These are phyloP conservation scores for Triticum dicoccoides DNA, from an alignment of 176 grass and related monocot genomes.

Conservation along the genomic window DNA sequence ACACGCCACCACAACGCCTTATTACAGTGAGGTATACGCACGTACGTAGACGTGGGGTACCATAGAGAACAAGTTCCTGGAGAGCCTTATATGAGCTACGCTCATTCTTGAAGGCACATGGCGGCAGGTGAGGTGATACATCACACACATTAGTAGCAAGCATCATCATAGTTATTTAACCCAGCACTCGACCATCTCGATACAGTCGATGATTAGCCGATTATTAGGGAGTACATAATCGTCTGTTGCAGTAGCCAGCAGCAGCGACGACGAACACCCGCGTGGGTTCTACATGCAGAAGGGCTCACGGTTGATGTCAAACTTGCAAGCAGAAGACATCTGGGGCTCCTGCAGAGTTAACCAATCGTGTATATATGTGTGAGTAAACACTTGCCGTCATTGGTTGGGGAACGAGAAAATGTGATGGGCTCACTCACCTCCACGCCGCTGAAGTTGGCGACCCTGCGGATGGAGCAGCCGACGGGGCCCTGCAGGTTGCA, in stretches of 20 bases:
- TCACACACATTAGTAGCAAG: neutral
- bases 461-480: constrained; percentile 44
- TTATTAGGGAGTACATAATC: neutral
- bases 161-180: neutral
- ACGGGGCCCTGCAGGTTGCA: constrained; percentile 41
- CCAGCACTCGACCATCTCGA: neutral
- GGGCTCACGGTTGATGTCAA: constrained; percentile 56
- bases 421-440: constrained; percentile 43
- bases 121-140: neutral
- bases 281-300: constrained; percentile 49
- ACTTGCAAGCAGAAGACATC: constrained; percentile 63
- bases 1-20: constrained; percentile 8
- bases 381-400: no score
- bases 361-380: no score
- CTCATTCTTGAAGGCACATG: neutral
- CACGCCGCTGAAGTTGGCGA: constrained; percentile 47
- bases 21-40: constrained; percentile 12
- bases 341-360: constrained; percentile 67
- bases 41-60: neutral
- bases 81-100: neutral
- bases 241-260: neutral
- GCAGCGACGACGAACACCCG: neutral
- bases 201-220: neutral
- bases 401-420: neutral
- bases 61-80: neutral